Percentiles rank a stretch among this genome's conserved stretches.
Evolutionary conservation across 2,329 filamentous ascomycete genomes (phyloP).

Genomic region (Chaetothyriales sp.): DNA sequence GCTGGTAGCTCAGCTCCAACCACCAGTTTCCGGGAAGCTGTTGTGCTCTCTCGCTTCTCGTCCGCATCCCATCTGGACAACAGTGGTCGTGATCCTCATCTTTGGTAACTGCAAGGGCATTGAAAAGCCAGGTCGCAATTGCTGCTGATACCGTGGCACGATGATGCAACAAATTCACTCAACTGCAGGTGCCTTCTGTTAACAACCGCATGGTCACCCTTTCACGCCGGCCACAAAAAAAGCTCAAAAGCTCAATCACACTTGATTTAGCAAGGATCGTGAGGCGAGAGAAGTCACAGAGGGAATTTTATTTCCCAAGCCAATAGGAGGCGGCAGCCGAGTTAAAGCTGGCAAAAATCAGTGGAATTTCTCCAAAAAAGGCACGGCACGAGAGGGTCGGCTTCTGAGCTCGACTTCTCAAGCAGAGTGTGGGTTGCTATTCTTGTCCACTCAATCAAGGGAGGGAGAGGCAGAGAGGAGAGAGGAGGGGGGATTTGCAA

Average conservation of each 20-base stretch:
- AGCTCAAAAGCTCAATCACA: neutral
- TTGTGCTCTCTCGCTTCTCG: neutral
- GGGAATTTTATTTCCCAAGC: neutral
- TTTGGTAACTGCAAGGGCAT: neutral
- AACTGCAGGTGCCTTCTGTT: neutral
- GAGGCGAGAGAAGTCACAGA: neutral
- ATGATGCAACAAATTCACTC: neutral
- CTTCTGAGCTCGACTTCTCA: no score
- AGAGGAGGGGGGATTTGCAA: neutral
- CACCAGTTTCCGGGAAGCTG: neutral
- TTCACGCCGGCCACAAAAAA: neutral
- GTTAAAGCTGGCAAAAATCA: neutral
- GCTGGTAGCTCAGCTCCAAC: no score
- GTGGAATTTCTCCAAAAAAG: neutral
- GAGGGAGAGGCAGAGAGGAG: no score
- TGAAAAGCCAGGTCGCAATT: neutral
- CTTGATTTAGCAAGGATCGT: neutral
- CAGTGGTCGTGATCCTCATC: neutral
- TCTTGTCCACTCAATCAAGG: neutral
- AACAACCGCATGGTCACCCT: neutral
- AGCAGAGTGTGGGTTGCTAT: neutral
- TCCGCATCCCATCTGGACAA: neutral
- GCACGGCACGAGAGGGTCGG: conserved; percentile 1
- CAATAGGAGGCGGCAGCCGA: neutral
- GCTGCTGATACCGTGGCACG: neutral